Base-by-base conservation (phyloP, 257 asterid genomes). In the Nicotiana undulata region DNA sequence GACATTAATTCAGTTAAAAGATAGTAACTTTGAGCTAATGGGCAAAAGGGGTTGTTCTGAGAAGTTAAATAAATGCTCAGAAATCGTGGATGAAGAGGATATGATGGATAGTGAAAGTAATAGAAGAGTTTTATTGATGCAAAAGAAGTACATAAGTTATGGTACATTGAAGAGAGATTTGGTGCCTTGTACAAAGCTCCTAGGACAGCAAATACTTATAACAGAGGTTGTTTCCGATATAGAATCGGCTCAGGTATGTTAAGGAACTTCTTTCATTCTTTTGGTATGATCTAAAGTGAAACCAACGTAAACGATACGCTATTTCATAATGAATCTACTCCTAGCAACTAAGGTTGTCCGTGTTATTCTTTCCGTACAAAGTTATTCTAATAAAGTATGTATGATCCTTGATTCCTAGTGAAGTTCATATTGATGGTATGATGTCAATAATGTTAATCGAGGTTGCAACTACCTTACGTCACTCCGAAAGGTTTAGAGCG, bases 161-260 rank as follows among this genome's bases (percentile, higher is more conserved):
- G 94, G 84, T 24, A 87, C 97, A 10, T 70, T 94, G 87, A 88
- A 75, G 49, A 90, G 97, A 81, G 97, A 94, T 84, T 82, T 88
- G 85, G 97, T 93, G 80, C 97, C 98, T 0, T 94, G 98, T 76
- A 87, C 70, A 88, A 66, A 80, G 84, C 82, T 8, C 81, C 89
- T 77, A 92, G 92, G 9, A 89, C 86, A 15, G 97, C 91, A 15
- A 90, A 92, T 86, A 79, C 89, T 51, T 92, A 94, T 60, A 46
- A 75, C 79, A 91, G 98, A 81, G 97, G 98, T 3, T 94, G 98
- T 84, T 26, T 26, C 28, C 28, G 28, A 26, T 26, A 26, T 0
- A 26, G 28, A 26, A 26, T 26, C 28, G 28, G 0, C 28, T 26
- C 28, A 26, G 28, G 28, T 26, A 26, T 26, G 28, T 26, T 26